phyloP scores from a whole-genome alignment of 225 moss, liverwort and hornwort species.

The Physcomitrellopsis africana region DNA sequence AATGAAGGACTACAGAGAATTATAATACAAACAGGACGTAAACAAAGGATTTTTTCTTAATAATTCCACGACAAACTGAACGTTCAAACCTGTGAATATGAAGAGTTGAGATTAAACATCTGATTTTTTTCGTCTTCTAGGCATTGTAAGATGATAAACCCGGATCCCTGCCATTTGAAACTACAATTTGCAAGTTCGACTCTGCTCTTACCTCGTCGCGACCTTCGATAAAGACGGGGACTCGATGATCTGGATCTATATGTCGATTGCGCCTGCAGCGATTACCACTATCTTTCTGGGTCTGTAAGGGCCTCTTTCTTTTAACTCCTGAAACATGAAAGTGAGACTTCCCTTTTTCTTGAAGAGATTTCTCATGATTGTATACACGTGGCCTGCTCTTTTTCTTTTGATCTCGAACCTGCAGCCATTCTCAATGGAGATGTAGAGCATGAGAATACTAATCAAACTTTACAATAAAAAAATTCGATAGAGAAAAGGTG shows the following conservation, averaged over 20 bases:
- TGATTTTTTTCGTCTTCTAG: conserved; percentile 32
- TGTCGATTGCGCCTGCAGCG: conserved; percentile 68
- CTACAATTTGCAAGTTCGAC: conserved; percentile 8
- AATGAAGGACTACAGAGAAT: conserved; percentile 22
- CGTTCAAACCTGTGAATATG: conserved; percentile 40
- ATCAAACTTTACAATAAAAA: conserved; percentile 4
- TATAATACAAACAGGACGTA: conserved; percentile 21
- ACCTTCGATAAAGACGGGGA: conserved; percentile 71
- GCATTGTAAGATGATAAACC: conserved; percentile 37
- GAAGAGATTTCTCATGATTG: conserved; percentile 37
- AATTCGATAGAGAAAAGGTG: background rate
- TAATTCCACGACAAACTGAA: conserved; percentile 41
- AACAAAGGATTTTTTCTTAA: conserved; percentile 33
- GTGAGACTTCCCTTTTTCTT: conserved; percentile 29
- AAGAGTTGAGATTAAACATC: conserved; percentile 41
- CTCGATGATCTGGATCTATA: conserved; percentile 70
- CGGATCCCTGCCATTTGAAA: conserved; percentile 39
- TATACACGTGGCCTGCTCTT: conserved; percentile 39
- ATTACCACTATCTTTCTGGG: conserved; percentile 28
- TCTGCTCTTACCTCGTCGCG: conserved; percentile 69
- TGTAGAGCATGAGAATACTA: background rate
- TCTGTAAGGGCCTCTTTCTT: conserved; percentile 40
- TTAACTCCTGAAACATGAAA: conserved; percentile 34
- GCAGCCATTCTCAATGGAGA: conserved; percentile 7
- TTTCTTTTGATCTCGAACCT: conserved; percentile 45